Base-by-base conservation (phyloP, 2,329 filamentous ascomycete species). In the Fusarium virguliforme region DNA sequence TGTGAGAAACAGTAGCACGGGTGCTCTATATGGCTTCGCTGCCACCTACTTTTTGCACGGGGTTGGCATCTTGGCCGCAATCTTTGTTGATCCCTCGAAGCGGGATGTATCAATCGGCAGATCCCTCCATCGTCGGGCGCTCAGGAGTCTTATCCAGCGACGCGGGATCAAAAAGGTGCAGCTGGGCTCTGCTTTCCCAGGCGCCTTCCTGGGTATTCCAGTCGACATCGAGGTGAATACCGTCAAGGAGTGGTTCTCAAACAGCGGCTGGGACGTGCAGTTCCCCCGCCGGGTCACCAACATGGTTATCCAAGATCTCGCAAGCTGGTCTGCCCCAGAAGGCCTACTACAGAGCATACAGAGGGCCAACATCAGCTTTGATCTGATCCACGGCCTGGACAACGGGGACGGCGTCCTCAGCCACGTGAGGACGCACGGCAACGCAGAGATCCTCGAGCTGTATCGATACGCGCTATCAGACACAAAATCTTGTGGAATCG, bases 1-100 rank as follows among this genome's bases (percentile, higher is more conserved):
- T 8, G 95, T 98, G 34, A 89, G 95, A 22, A 98, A 98, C 79
- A 97, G 93, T 82, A 97, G 93, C 79, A 98, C 95, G 0, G 92
- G 94, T 69, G 93, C 93, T 0, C 83, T 98, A 0, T 98, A 97
- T 77, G 95, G 95, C 2, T 98, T 98, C 80, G 95, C 93, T 76
- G 92, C 94, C 0, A 97, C 94, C 0, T 98, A 97, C 78, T 94
- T 89, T 78, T 90, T 92, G 76, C 89, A 89, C 41, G 83, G 83
- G 1, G 90, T 90, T 5, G 94, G 94, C 15, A 91, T 94, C 18
- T 90, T 98, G 56, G 94, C 92, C 1, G 90, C 93, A 4, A 86
- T 98, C n/a, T 92, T 98, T 68, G 95, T 98, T 38, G 95, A 98
- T 72, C 95, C 95, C 0, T 84, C 88, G 4, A 92, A 97, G 76